These are phyloP conservation scores for Phytophthora crassamura DNA, from an alignment of 352 stramenopile species.

Conservation along the genomic window DNA sequence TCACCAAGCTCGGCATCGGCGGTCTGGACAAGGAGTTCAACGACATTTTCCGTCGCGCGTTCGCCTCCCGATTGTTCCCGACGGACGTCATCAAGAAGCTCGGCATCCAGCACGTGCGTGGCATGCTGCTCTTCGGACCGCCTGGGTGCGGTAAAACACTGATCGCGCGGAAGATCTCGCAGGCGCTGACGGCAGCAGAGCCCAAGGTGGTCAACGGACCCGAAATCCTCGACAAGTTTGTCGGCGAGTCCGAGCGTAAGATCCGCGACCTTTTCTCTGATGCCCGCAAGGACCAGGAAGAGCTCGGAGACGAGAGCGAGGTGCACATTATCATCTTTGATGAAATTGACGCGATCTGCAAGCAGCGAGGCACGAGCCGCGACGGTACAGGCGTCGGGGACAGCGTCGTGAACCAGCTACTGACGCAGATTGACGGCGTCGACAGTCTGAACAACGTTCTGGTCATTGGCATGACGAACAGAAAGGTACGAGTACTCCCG, in stretches of 20 bases:
- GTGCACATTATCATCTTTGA: slow-evolving; percentile 99
- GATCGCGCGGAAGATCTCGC: slow-evolving; percentile 98
- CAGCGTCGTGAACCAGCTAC: slow-evolving; percentile 99
- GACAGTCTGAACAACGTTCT: slow-evolving; percentile 99
- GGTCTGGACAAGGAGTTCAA: slow-evolving; percentile 99
- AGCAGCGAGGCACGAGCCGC: slow-evolving; percentile 92
- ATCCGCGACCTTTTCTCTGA: slow-evolving; percentile 98
- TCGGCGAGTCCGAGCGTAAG: slow-evolving; percentile 98
- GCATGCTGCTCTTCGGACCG: slow-evolving; percentile 90
- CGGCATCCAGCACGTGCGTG: slow-evolving; percentile 98
- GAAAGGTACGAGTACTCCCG: slow-evolving; percentile 81
- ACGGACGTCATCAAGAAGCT: slow-evolving; percentile 96
- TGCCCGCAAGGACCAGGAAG: slow-evolving; percentile 87
- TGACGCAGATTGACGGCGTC: slow-evolving; percentile 99
- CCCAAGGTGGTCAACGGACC: slow-evolving; percentile 99
- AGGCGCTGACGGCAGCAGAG: slow-evolving; percentile 96
- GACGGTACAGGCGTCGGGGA: slow-evolving; percentile 97
- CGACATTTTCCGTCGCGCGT: slow-evolving; percentile 99
- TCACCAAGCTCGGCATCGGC: slow-evolving; percentile 98
- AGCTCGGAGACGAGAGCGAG: slow-evolving; percentile 96
- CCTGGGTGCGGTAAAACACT: slow-evolving; percentile 96
- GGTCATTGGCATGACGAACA: slow-evolving; percentile 99
- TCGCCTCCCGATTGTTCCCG: slow-evolving; percentile 98
- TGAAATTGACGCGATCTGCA: slow-evolving; percentile 99
- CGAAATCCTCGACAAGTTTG: slow-evolving; percentile 99